Base-by-base conservation (phyloP, 208 protist species). In the Blastocrithidia nonstop region DNA sequence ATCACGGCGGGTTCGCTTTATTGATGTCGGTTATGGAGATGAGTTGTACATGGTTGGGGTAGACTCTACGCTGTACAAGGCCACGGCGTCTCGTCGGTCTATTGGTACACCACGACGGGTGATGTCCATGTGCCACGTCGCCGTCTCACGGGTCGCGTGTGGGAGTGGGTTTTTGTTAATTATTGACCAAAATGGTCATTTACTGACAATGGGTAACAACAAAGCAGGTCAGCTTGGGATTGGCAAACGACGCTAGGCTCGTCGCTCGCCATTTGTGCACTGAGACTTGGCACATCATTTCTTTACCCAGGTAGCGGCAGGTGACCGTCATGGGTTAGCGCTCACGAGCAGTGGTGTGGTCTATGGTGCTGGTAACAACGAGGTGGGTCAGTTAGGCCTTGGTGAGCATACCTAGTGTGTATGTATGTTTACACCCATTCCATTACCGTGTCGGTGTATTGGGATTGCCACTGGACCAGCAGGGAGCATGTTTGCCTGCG, bases 41-140 rank as follows among this genome's bases (percentile, higher is more conserved):
- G 83, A 93, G 48, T 85, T 72, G 61, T 88, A 81, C 56, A 88
- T 93, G 78, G 65, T 93, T 2, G 83, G 78, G 36, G 79, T 53
- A 4, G 83, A 93, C 54, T 11, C 11, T 17, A 66, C 78, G 6
- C 48, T 93, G 39, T 93, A 88, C 56, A 93, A 93, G 57, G 84
- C 73, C 0, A 74, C 73, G 8, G 71, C 72, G 16, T 85, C 72
- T 25, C 67, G 68, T 42, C 59, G 66, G 4, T 53, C 65, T 1
- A 51, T 88, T 22, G 76, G 73, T 63, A 93, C 83, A 3, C 83
- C 83, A 2, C 74, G 83, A 22, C 66, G 75, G 13, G 75, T 93
- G 45, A 87, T 87, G 75, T 66, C 76, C 21, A 65, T 93, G 16
- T 66, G 61, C 52, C 69, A 65, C 49, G 84, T 57, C 1, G 58